Conservation (phyloP, 345 rosid species). For the Lepidium didymum region DNA sequence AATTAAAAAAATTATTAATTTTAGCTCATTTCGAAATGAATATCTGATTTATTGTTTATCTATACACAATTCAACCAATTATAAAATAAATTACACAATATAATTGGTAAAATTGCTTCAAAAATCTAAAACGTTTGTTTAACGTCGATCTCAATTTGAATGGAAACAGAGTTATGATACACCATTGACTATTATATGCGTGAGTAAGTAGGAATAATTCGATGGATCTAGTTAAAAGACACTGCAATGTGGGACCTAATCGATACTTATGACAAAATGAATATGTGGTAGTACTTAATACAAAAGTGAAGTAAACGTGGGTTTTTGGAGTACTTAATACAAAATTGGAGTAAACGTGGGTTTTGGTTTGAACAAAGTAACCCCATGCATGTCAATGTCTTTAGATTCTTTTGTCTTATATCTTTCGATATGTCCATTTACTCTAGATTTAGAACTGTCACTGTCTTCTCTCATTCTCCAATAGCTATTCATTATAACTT, state of each 20-base stretch:
- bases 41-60: too few relatives aligned
- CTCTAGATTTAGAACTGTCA: neutral
- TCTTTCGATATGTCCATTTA: neutral
- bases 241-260: neutral
- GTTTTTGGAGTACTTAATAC: too few relatives aligned
- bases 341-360: too few relatives aligned
- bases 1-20: too few relatives aligned
- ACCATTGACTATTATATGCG: neutral
- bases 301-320: slow-evolving; percentile 3
- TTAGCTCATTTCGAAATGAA: too few relatives aligned
- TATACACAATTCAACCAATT: too few relatives aligned
- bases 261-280: neutral
- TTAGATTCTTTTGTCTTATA: neutral
- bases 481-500: too few relatives aligned
- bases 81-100: too few relatives aligned
- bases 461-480: too few relatives aligned
- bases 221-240: neutral
- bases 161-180: neutral
- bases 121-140: too few relatives aligned
- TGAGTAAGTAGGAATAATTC: neutral
- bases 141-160: neutral
- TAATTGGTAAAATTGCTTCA: too few relatives aligned
- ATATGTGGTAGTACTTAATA: neutral
- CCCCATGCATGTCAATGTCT: neutral
- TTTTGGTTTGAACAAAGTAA: neutral